Conservation (phyloP, 495 filamentous ascomycete genomes). For the Halenospora varia region DNA sequence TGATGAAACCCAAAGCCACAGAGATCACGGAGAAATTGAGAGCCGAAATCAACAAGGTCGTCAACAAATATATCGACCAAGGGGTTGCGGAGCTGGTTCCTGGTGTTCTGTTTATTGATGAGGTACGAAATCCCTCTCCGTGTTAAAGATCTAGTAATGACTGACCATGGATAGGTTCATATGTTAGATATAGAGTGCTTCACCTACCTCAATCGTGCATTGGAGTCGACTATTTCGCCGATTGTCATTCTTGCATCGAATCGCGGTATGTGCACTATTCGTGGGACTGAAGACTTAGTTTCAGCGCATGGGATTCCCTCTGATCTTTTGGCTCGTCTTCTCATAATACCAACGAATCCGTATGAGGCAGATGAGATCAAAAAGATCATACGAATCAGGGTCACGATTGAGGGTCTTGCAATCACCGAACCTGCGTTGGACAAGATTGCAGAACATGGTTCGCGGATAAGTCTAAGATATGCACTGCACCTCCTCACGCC, state of each 20-base stretch:
- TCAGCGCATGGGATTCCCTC: constrained; percentile 91
- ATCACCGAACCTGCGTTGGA: constrained; percentile 81
- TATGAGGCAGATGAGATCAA: constrained; percentile 85
- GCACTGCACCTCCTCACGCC: constrained; percentile 90
- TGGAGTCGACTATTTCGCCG: constrained; percentile 88
- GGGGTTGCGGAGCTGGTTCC: constrained; percentile 97
- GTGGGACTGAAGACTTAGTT: constrained; percentile 74
- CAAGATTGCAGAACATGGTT: constrained; percentile 79
- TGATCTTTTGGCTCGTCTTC: constrained; percentile 84
- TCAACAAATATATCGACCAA: constrained; percentile 96
- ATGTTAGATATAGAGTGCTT: constrained; percentile 99
- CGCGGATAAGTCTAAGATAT: constrained; percentile 84
- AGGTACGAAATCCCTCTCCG: constrained; percentile 52
- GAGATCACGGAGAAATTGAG: constrained; percentile 97
- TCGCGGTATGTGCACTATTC: constrained; percentile 84
- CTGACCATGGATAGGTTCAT: constrained; percentile 60
- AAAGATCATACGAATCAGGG: constrained; percentile 78
- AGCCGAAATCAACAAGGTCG: constrained; percentile 96
- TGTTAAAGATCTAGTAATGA: constrained; percentile 1
- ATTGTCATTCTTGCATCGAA: constrained; percentile 98
- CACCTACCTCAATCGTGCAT: constrained; percentile 94
- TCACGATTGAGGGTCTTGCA: constrained; percentile 72
- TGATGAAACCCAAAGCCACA: constrained; percentile 99
- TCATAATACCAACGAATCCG: constrained; percentile 90
- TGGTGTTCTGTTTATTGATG: constrained; percentile 96